These are phyloP conservation scores for Pholiota conissans DNA, from an alignment of 768 basidiomycete species.

Conservation along the genomic window DNA sequence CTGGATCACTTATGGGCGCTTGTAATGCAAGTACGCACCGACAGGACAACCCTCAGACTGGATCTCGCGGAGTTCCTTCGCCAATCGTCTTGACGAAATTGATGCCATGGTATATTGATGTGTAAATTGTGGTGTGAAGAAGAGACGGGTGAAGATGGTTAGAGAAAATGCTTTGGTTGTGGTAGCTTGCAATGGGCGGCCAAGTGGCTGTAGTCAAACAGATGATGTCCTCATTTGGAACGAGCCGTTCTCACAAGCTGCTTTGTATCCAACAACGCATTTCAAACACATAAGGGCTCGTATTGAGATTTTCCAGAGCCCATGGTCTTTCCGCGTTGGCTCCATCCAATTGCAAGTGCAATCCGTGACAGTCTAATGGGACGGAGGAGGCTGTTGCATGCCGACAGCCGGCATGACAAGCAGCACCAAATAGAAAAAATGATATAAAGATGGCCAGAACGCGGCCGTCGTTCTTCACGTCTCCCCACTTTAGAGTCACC, in stretches of 20 bases:
- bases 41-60: constrained; percentile 65
- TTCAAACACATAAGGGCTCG: too few relatives aligned
- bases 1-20: background rate
- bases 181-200: background rate
- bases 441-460: constrained; percentile 33
- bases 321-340: too few relatives aligned
- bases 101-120: constrained; percentile 45
- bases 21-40: constrained; percentile 37
- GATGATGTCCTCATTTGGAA: background rate
- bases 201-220: background rate
- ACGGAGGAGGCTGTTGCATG: background rate
- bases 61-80: constrained; percentile 73
- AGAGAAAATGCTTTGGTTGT: background rate
- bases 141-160: background rate
- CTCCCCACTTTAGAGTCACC: constrained; percentile 76
- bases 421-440: constrained; percentile 32
- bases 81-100: constrained; percentile 62
- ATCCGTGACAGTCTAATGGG: too few relatives aligned
- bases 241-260: too few relatives aligned
- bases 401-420: constrained; percentile 23
- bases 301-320: too few relatives aligned
- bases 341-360: background rate
- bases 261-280: too few relatives aligned
- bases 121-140: background rate
- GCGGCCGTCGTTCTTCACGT: constrained; percentile 30